Percentiles rank a stretch among this genome's conserved stretches.
Evolutionary conservation across 306 rosid species (phyloP).

Genomic region (Acacia crassicarpa): DNA sequence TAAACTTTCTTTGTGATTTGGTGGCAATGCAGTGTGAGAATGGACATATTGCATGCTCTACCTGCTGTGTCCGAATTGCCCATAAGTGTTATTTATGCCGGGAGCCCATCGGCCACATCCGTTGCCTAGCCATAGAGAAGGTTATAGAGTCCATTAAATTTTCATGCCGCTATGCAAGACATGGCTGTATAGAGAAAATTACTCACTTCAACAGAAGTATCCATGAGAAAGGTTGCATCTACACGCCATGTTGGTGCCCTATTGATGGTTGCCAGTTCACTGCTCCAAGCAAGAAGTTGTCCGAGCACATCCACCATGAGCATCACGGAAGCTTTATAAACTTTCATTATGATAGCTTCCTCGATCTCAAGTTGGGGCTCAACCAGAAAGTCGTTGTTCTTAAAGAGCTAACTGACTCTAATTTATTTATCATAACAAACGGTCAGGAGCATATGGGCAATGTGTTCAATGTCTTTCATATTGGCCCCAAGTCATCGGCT

Average conservation of each 20-base stretch:
- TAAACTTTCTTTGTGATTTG: conserved; percentile 21
- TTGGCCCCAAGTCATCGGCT: conserved; percentile 44
- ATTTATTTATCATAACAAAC: conserved; percentile 52
- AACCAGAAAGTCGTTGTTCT: conserved; percentile 44
- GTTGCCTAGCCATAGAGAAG: conserved; percentile 68
- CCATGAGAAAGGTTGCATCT: conserved; percentile 60
- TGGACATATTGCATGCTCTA: conserved; percentile 80
- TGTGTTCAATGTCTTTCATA: conserved; percentile 40
- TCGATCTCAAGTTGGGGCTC: conserved; percentile 17
- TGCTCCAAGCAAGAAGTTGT: conserved; percentile 51
- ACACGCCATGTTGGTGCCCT: conserved; percentile 45
- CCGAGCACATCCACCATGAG: not conserved
- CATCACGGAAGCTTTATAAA: conserved; percentile 38
- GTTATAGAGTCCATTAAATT: conserved; percentile 65
- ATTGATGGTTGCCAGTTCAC: conserved; percentile 40
- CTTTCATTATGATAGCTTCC: conserved; percentile 37
- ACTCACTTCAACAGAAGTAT: conserved; percentile 40
- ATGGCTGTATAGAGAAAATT: conserved; percentile 56
- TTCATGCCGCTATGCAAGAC: conserved; percentile 48
- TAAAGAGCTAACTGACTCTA: conserved; percentile 45
- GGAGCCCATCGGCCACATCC: conserved; percentile 69
- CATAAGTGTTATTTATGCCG: conserved; percentile 73
- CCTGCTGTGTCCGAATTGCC: conserved; percentile 48
- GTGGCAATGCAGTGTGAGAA: conserved; percentile 76
- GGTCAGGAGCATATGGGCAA: conserved; percentile 40